Evolutionary conservation across 768 basidiomycete species (phyloP), one percentile per base, ranked within the genome.

Genomic region (Russula abietina): DNA sequence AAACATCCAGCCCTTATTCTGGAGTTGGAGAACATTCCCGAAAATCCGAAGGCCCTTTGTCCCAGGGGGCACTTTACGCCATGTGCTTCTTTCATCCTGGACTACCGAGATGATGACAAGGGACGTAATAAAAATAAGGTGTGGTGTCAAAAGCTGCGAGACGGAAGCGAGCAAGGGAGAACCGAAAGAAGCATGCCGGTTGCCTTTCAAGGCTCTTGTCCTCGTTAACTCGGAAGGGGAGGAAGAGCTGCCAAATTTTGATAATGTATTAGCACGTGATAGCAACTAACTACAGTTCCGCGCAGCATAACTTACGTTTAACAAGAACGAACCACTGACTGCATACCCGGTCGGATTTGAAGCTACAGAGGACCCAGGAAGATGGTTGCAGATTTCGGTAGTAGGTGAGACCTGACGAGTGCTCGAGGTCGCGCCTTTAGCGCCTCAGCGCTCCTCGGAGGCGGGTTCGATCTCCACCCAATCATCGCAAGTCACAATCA

Each of bases 41-140:
- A 61, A 38, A 16, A 61, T 16, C 1, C 54, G 60, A 33, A 61
- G 36, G 0, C 60, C 54, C 8, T 38, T 55, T 39, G 60, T 54
- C 32, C 60, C 60, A 0, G 60, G 60, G 10, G 60, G 60, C 16
- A 61, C 26, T 17, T 17, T 38, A 2, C 60, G 54, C 60, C 60
- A 55, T 8, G 53, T 26, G 9, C 60, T 61, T 38, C 46, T 50
- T 1, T 6, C 54, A 32, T 61, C 55, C 14, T 41, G 36, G 19
- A 10, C 22, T 33, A 28, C 26, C 1, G 56, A 36, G 24, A 39
- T 54, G 38, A 50, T 24, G 46, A 41, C 41, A 55, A 12, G 28
- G 26, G 14, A n/a, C 22, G 22, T 19, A 4, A 46, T 19, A 10
- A 60, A 33, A 26, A 17, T 24, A 36, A 46, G 10, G 7, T 6